Percentiles rank a stretch among this genome's conserved stretches.
These are phyloP conservation scores for Fusarium tanahbumbuense DNA, from an alignment of 2,329 filamentous ascomycete genomes.

Conservation along the genomic window DNA sequence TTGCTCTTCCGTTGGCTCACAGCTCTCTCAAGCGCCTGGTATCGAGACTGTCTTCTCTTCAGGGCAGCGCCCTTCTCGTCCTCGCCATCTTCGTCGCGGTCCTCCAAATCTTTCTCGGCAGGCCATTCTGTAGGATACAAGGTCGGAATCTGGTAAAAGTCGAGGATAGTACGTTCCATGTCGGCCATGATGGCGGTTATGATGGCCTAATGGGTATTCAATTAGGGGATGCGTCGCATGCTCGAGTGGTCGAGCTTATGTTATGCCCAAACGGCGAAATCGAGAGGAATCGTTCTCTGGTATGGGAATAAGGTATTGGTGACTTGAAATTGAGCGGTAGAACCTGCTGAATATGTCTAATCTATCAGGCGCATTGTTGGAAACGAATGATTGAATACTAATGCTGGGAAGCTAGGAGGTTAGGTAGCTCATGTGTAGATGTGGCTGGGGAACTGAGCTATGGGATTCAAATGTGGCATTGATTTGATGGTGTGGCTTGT, in stretches of 20 bases:
- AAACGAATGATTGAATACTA: conserved; percentile 11
- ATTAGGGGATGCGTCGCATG: conserved; percentile 35
- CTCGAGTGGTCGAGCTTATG: conserved; percentile 15
- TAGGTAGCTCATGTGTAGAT: background rate
- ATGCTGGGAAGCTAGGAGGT: conserved; percentile 21
- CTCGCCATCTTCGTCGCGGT: conserved; percentile 67
- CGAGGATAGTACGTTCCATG: conserved; percentile 80
- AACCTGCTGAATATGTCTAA: background rate
- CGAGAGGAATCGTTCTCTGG: background rate
- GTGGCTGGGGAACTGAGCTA: background rate
- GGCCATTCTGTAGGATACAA: conserved; percentile 89
- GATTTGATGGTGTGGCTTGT: background rate
- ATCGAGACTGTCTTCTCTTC: conserved; percentile 78
- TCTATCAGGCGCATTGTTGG: conserved; percentile 4
- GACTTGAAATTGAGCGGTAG: background rate
- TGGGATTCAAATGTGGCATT: conserved; percentile 18
- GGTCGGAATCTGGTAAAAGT: conserved; percentile 87
- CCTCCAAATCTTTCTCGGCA: conserved; percentile 77
- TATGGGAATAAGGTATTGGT: background rate
- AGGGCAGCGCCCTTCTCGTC: conserved; percentile 63
- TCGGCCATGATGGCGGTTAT: conserved; percentile 67
- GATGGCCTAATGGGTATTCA: conserved; percentile 29
- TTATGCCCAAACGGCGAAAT: conserved; percentile 15
- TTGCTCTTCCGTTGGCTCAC: conserved; percentile 75
- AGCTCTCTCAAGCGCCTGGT: conserved; percentile 83